Conservation (phyloP, 108 stramenopile genomes). For the Conticribra weissflogii region DNA sequence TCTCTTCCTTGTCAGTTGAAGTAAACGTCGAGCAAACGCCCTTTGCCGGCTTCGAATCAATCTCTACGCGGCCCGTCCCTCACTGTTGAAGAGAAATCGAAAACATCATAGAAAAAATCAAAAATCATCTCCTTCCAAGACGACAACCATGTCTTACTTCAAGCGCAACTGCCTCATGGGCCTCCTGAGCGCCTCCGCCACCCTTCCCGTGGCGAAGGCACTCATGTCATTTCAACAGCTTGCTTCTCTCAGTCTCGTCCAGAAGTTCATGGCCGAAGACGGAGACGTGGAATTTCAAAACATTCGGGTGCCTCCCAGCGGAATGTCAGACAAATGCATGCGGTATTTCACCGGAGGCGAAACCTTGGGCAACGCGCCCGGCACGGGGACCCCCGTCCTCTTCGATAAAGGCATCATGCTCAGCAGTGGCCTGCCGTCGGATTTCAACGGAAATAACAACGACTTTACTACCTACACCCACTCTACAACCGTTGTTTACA, state of each 20-base stretch:
- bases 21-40: too few relatives aligned
- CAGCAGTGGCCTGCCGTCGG: slow-evolving; percentile 16
- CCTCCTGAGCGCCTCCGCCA: not conserved
- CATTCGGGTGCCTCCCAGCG: not conserved
- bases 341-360: slow-evolving; percentile 5
- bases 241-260: too few relatives aligned
- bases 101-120: too few relatives aligned
- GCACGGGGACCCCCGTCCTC: slow-evolving; percentile 3
- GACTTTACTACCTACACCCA: not conserved
- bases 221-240: not conserved
- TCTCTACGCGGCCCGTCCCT: too few relatives aligned
- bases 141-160: too few relatives aligned
- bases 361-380: not conserved
- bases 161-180: too few relatives aligned
- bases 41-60: too few relatives aligned
- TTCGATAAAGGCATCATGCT: slow-evolving; percentile 30
- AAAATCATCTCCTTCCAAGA: too few relatives aligned
- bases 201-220: not conserved
- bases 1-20: too few relatives aligned
- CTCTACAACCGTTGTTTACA: not conserved
- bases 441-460: slow-evolving; percentile 18
- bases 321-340: slow-evolving; percentile 1
- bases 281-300: slow-evolving; percentile 8
- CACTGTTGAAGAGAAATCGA: too few relatives aligned
- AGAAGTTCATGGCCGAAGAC: slow-evolving; percentile 9